Evolutionary conservation across 306 rosid species (phyloP).

Genomic region (Cercis canadensis): DNA sequence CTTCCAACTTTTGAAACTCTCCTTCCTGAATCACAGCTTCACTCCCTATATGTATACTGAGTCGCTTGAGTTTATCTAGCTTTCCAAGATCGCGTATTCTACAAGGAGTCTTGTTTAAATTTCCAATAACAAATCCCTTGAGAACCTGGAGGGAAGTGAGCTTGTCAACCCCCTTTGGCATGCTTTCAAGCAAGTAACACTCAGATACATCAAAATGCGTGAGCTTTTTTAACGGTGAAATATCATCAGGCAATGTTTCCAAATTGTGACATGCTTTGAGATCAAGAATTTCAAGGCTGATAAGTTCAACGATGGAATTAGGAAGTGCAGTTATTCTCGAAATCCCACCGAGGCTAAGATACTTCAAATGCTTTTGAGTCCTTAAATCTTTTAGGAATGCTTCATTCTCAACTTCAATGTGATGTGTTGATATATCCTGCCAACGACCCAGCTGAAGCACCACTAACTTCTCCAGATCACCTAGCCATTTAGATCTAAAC

Average conservation of each 20-base stretch:
- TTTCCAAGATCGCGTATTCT: background rate
- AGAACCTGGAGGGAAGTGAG: conserved; percentile 47
- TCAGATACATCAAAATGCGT: conserved; percentile 48
- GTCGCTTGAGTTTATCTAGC: conserved; percentile 3
- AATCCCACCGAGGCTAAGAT: conserved; percentile 33
- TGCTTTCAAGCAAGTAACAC: conserved; percentile 50
- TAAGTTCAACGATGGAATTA: background rate
- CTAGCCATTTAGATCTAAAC: conserved; percentile 3
- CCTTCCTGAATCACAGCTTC: background rate
- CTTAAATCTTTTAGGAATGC: background rate
- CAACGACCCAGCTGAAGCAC: conserved; percentile 45
- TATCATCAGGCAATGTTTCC: conserved; percentile 37
- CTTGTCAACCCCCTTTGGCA: conserved; percentile 45
- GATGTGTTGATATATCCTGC: conserved; percentile 11
- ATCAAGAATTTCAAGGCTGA: conserved; percentile 32
- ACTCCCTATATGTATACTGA: conserved; percentile 42
- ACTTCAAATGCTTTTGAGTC: conserved; percentile 25
- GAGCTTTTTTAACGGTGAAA: conserved; percentile 36
- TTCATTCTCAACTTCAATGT: conserved; percentile 19
- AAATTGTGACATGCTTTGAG: conserved; percentile 42
- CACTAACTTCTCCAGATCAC: background rate
- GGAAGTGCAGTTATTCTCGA: conserved; percentile 24
- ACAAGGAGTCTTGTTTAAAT: background rate
- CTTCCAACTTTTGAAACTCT: background rate
- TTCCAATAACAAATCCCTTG: conserved; percentile 47